Conservation (phyloP, 176 grass and related monocot genomes). For the Areca catechu region DNA sequence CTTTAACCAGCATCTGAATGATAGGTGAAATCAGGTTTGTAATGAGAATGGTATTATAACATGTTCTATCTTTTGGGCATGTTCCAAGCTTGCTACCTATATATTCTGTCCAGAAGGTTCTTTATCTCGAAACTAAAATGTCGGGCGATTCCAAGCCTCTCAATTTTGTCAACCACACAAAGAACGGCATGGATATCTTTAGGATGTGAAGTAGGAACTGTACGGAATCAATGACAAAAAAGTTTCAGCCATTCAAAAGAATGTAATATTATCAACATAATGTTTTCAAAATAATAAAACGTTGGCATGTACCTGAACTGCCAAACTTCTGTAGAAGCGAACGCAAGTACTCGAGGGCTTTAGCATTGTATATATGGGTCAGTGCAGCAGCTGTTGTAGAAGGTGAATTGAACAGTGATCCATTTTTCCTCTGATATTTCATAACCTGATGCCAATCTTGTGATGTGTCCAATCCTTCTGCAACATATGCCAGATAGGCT, state of each 20-base stretch:
- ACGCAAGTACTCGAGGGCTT: slow-evolving; percentile 52
- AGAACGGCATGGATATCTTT: slow-evolving; percentile 33
- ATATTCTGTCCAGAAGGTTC: slow-evolving; percentile 42
- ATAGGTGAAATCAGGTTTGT: slow-evolving; percentile 6
- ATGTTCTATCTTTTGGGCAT: not conserved
- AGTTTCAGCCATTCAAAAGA: no score
- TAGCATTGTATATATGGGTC: slow-evolving; percentile 28
- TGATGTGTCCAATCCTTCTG: slow-evolving; percentile 50
- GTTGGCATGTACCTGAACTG: slow-evolving; percentile 33
- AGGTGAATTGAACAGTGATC: slow-evolving; percentile 63
- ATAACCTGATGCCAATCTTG: slow-evolving; percentile 44
- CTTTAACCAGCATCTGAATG: slow-evolving; percentile 66
- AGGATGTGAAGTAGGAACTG: slow-evolving; percentile 48
- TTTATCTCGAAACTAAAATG: slow-evolving; percentile 48
- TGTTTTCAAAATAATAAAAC: not conserved
- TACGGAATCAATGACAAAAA: not conserved
- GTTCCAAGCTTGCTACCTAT: slow-evolving; percentile 26
- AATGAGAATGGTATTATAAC: not conserved
- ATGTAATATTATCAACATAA: not conserved
- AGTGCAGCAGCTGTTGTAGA: slow-evolving; percentile 51
- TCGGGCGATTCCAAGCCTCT: slow-evolving; percentile 50
- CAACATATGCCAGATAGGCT: slow-evolving; percentile 57
- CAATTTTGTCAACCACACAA: slow-evolving; percentile 49
- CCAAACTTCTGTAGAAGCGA: slow-evolving; percentile 37
- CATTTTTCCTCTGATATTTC: slow-evolving; percentile 62